Evolutionary conservation across 495 filamentous ascomycete genomes (phyloP).

Genomic region (Pseudevernia furfuracea): DNA sequence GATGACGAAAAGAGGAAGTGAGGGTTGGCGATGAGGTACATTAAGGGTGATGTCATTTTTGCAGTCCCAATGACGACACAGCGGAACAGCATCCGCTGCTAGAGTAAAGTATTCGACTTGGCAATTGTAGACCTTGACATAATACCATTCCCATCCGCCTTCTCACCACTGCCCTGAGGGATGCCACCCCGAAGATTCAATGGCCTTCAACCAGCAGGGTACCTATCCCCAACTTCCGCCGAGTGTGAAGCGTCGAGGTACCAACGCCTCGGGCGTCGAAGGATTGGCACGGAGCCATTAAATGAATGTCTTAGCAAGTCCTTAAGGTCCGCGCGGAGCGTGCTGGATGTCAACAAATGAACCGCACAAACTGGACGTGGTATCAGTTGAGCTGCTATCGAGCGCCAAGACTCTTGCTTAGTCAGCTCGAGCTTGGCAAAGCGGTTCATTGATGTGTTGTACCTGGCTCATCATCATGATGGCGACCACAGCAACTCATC

Average conservation of each 20-base stretch:
- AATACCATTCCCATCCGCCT: not conserved
- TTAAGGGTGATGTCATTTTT: slow-evolving; percentile 5
- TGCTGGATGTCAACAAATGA: too few relatives aligned
- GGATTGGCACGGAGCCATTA: not conserved
- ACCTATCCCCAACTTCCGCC: not conserved
- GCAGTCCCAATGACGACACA: slow-evolving; percentile 9
- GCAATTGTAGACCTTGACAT: not conserved
- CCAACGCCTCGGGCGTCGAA: not conserved
- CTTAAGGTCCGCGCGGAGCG: too few relatives aligned
- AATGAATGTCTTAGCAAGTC: not conserved
- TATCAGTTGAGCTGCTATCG: too few relatives aligned
- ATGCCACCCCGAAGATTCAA: not conserved
- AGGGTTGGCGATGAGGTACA: not conserved
- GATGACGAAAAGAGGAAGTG: not conserved
- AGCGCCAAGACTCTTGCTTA: too few relatives aligned
- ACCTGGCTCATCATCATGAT: too few relatives aligned
- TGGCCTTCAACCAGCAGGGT: not conserved
- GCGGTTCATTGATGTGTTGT: too few relatives aligned
- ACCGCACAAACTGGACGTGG: too few relatives aligned
- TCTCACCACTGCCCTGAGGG: not conserved
- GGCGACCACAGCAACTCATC: too few relatives aligned
- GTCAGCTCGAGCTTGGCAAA: too few relatives aligned
- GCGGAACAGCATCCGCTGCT: not conserved
- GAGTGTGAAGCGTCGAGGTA: not conserved
- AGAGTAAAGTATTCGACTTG: not conserved